Conservation (phyloP, 306 rosid species). For the Pyrus communis region DNA sequence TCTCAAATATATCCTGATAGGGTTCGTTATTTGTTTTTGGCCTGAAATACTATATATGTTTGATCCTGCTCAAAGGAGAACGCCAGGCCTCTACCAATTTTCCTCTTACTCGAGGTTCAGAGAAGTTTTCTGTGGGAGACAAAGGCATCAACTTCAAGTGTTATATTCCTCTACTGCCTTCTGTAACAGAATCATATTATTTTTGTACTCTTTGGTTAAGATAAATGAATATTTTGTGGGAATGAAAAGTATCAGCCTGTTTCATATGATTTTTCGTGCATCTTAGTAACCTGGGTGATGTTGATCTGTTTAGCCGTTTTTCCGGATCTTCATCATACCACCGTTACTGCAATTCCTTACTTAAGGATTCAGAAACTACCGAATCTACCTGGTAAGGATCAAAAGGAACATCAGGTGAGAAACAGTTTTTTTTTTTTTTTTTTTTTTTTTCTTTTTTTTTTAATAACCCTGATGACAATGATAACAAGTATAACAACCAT, state of each 20-base stretch:
- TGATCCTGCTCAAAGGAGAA: conserved; percentile 11
- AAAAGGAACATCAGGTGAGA: neutral
- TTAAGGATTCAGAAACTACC: neutral
- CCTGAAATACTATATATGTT: conserved; percentile 11
- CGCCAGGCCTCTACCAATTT: neutral
- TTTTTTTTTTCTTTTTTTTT: too few species aligned
- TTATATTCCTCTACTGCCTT: neutral
- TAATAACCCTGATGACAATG: too few species aligned
- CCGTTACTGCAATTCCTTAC: neutral
- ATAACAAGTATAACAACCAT: neutral
- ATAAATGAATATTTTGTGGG: neutral
- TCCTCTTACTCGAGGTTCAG: neutral
- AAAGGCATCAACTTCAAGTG: neutral
- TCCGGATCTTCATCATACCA: neutral
- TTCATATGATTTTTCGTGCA: neutral
- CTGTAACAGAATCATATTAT: neutral
- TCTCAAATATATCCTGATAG: conserved; percentile 2
- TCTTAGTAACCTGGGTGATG: neutral
- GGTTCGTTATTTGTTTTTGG: conserved; percentile 7
- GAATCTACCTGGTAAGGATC: neutral
- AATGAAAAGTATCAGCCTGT: neutral
- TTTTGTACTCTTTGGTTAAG: neutral
- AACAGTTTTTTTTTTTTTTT: too few species aligned
- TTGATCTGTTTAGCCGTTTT: neutral
- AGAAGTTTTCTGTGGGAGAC: neutral